Evolutionary conservation across 169 alveolate genomes (phyloP), one percentile per base, ranked within the genome.

Genomic region (Cryptosporidium baileyi): DNA sequence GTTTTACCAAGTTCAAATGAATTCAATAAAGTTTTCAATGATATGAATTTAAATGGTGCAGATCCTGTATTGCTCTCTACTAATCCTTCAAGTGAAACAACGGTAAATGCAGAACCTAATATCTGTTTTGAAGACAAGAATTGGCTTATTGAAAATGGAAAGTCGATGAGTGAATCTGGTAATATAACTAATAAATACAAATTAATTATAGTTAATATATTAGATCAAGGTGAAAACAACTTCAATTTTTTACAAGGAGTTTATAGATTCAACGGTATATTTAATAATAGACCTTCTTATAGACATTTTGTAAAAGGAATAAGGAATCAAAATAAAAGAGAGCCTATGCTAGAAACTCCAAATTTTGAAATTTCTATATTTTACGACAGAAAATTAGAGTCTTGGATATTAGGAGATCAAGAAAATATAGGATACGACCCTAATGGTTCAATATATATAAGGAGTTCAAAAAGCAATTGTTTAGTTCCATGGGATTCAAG

Each of bases 401-500:
- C 74, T 4, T 74, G 85, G 85, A 54, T 74, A 38, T 54, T 74
- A 7, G 85, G 85, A 15, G 67, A 54, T 57, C 65, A 49, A 22
- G 85, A 74, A 36, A 54, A 54, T 28, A 74, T 74, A 3, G 85
- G 85, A 7, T 74, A 74, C 26, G 38, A 51, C 22, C 32, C 47
- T 4, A 51, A 51, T 17, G 67, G 28, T 2, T 74, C 85, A 17
- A 40, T 74, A 24, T 74, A 74, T 24, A 34, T 74, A 17, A 52
- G 44, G 24, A 74, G 85, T 61, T 74, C 85, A 38, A 38, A 32
- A 41, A 54, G 67, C 24, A 28, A 36, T 15, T 74, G 85, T 22
- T 61, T 74, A 8, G 85, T 74, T 34, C 85, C 85, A 15, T 74
- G 85, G 85, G 85, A 74, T 15, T 59, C 85, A 30, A 54, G 62